Evolutionary conservation across 192 early-diverging fungal species (phyloP).

Genomic region (Backusella psychrophila): DNA sequence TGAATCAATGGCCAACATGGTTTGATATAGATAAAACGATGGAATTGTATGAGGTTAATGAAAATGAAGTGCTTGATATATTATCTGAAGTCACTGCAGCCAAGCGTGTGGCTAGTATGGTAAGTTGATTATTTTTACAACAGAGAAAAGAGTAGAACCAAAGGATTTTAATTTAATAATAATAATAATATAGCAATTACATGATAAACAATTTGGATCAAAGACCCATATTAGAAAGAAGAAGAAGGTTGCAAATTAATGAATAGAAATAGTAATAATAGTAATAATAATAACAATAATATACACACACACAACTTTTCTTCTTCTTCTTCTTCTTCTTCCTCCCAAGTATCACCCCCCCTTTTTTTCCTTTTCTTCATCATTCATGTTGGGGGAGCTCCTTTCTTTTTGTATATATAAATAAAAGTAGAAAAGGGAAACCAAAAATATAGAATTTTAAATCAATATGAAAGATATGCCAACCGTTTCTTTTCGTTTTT

Average conservation of each 20-base stretch:
- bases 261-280: conserved; percentile 56
- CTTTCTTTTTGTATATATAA: conserved; percentile 2
- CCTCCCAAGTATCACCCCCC: background rate
- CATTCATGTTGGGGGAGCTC: background rate
- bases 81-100: conserved; percentile 85
- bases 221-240: conserved; percentile 59
- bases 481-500: conserved; percentile 9
- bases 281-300: background rate
- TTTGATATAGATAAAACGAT: conserved; percentile 68
- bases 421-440: background rate
- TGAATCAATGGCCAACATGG: no score
- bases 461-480: conserved; percentile 11
- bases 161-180: background rate
- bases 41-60: conserved; percentile 70
- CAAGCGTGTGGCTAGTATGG: conserved; percentile 86
- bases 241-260: conserved; percentile 41
- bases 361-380: background rate
- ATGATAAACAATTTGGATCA: conserved; percentile 49
- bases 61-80: conserved; percentile 80
- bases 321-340: background rate
- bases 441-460: background rate
- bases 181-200: conserved; percentile 38
- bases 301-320: background rate
- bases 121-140: conserved; percentile 28
- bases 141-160: background rate